These are phyloP conservation scores for Syncephalis plumigaleata DNA, from an alignment of 371 early-diverging fungal species.

Conservation along the genomic window DNA sequence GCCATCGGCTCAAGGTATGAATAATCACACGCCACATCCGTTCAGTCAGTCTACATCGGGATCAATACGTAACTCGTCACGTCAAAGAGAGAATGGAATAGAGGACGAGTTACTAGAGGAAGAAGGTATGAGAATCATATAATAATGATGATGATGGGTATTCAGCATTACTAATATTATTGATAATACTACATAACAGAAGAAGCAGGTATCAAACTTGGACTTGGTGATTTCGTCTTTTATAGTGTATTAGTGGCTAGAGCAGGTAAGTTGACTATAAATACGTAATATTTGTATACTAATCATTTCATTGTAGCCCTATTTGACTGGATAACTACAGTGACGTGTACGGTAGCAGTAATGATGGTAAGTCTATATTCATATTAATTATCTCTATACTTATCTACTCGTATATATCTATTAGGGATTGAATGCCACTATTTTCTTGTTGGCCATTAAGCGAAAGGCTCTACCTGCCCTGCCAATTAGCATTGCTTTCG, in stretches of 20 bases:
- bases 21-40: conserved; percentile 1
- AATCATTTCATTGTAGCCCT: conserved; percentile 26
- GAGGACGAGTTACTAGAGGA: not conserved
- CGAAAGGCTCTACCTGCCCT: conserved; percentile 73
- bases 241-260: conserved; percentile 68
- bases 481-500: conserved; percentile 77
- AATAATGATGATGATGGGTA: too few relatives aligned
- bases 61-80: conserved; percentile 2
- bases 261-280: conserved; percentile 38
- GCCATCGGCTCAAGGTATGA: too few relatives aligned
- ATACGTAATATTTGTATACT: not conserved
- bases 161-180: conserved; percentile 1
- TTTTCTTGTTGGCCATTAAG: conserved; percentile 64
- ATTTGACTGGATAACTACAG: conserved; percentile 77
- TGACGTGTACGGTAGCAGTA: conserved; percentile 59
- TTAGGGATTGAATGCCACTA: conserved; percentile 61
- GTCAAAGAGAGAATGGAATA: not conserved
- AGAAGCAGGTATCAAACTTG: conserved; percentile 55
- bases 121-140: too few relatives aligned
- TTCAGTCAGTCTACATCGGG: not conserved
- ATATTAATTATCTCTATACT: not conserved
- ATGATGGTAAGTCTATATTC: conserved; percentile 25
- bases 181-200: conserved; percentile 16
- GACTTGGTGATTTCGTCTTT: conserved; percentile 82
- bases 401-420: not conserved